Evolutionary conservation across 768 basidiomycete genomes (phyloP).

Genomic region (Boletus huronensis): DNA sequence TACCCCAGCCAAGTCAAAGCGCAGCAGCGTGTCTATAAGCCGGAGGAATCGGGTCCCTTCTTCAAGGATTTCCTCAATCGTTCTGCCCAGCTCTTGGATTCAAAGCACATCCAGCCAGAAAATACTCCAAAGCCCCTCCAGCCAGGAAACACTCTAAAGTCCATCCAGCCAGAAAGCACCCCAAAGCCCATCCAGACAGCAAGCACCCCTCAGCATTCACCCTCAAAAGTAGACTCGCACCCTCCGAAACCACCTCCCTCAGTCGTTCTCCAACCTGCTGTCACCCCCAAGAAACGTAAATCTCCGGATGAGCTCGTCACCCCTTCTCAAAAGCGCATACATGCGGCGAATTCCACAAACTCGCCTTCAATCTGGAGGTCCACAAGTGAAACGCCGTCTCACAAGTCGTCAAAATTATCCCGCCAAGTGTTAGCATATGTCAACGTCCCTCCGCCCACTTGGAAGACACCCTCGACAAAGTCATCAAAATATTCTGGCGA

Average conservation of each 20-base stretch:
- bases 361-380: conserved; percentile 12
- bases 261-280: conserved; percentile 16
- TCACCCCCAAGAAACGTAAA: conserved; percentile 74
- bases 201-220: conserved; percentile 16
- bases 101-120: conserved; percentile 18
- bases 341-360: conserved; percentile 17
- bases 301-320: conserved; percentile 55
- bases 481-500: conserved; percentile 29
- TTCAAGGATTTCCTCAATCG: conserved; percentile 59
- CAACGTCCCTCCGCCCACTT: conserved; percentile 27
- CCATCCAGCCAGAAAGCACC: conserved; percentile 11
- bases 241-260: conserved; percentile 10
- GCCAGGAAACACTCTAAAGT: conserved; percentile 6
- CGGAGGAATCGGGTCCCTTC: conserved; percentile 60
- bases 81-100: conserved; percentile 44
- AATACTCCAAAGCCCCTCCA: conserved; percentile 15
- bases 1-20: conserved; percentile 31
- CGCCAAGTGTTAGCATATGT: conserved; percentile 35
- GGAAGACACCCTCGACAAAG: conserved; percentile 30
- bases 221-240: conserved; percentile 14
- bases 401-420: conserved; percentile 27
- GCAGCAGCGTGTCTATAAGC: conserved; percentile 37
- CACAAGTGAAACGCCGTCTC: conserved; percentile 25
- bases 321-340: conserved; percentile 60
- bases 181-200: conserved; percentile 11